Base-by-base conservation (phyloP, 2,329 filamentous ascomycete genomes). In the Helminthosporium solani region DNA sequence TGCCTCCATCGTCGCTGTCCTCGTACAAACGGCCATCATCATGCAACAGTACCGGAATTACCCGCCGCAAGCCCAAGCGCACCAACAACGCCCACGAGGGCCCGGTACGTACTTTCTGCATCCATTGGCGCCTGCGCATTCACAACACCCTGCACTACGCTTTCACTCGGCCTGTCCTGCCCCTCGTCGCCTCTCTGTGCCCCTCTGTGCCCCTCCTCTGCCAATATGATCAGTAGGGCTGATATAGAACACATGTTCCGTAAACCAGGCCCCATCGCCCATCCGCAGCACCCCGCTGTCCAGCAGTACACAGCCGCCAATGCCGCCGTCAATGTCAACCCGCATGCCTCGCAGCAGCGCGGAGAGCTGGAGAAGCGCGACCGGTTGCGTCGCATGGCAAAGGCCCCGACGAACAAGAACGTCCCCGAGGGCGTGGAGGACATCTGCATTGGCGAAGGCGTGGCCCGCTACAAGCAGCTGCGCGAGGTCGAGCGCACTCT, bases 401-500 rank as follows among this genome's bases (percentile, higher is more conserved):
- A 85, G 66, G 95, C 92, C 72, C 94, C 94, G 1, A 96, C 90
- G 47, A 94, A 99, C 72, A 95, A 90, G 78, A 94, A 90, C 61
- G 84, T 99, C 20, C 91, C 94, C 31, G 91, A 97, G 54, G 90
- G 89, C 45, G 80, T 96, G 35, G 91, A 72, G 59, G 85, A 90
- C 38, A 82, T 87, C 53, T 82, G 90, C 50, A 83, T 95, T 54
- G 90, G 88, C 52, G 88, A 95, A 68, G 86, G 87, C 31, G 90
- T 87, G 35, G 78, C 85, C 65, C 81, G 89, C 58, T 99, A 99
- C 74, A 85, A 84, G 64, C 84, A 87, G 47, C 74, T 99, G 66
- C 84, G 90, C 64, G 90, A 95, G 56, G 77, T 95, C 47, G 94
- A 99, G 78, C 85, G 89, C 64, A 82, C 85, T 43, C 77, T 99